A percentile compares a stretch with the other conserved stretches of the same genome.
Evolutionary conservation across 2,329 filamentous ascomycete genomes (phyloP).

Genomic region (Fusarium tjaetaba): DNA sequence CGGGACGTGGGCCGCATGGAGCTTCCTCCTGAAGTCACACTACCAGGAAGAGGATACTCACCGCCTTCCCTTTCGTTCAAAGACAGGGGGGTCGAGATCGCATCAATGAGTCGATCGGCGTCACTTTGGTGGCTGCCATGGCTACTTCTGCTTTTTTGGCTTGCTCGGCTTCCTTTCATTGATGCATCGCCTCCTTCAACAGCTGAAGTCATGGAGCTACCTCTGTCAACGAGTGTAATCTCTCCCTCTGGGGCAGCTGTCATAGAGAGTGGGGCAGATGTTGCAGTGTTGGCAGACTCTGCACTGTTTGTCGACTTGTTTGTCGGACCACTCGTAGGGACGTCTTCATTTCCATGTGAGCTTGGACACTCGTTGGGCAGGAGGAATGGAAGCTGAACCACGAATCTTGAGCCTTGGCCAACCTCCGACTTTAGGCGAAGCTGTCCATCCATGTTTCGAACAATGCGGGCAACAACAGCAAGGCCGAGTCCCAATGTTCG

Average conservation of each 20-base stretch:
- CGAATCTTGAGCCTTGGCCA: conserved; percentile 83
- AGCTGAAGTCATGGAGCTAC: conserved; percentile 38
- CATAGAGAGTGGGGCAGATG: conserved; percentile 38
- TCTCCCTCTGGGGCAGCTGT: conserved; percentile 58
- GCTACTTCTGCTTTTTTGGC: conserved; percentile 52
- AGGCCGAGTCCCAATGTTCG: conserved; percentile 80
- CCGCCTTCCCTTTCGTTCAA: conserved; percentile 50
- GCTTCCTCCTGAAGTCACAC: conserved; percentile 22
- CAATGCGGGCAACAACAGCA: conserved; percentile 85
- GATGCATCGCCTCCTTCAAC: conserved; percentile 19
- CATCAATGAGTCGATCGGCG: conserved; percentile 76
- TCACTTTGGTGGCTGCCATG: conserved; percentile 65
- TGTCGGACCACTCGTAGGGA: not conserved
- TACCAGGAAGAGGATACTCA: conserved; percentile 44
- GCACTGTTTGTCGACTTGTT: conserved; percentile 18
- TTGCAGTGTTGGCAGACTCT: conserved; percentile 29
- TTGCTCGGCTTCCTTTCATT: conserved; percentile 32
- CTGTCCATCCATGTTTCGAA: conserved; percentile 92
- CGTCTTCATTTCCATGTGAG: conserved; percentile 13
- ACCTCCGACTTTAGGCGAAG: conserved; percentile 84
- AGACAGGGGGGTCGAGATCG: conserved; percentile 70
- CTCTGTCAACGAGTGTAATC: conserved; percentile 68
- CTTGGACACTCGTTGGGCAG: conserved; percentile 58
- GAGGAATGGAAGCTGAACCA: conserved; percentile 80
- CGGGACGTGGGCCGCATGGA: conserved; percentile 15